Evolutionary conservation across 83 land plant genomes (phyloP).

Genomic region (Larix sibirica): DNA sequence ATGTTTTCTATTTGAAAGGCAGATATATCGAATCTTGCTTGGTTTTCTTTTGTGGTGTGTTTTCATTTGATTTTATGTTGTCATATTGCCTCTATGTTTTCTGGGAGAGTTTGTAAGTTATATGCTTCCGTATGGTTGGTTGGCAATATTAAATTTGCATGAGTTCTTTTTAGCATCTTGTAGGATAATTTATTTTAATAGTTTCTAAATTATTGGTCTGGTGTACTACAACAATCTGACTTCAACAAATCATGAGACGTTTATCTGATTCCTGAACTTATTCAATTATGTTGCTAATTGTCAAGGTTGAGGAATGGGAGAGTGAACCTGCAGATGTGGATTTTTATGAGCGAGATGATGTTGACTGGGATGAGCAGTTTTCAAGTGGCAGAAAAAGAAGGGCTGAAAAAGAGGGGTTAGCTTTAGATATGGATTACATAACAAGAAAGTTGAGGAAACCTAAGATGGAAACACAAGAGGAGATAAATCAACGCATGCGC

Average conservation of each 20-base stretch:
- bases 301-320: slow-evolving; percentile 91
- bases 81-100: background rate
- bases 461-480: slow-evolving; percentile 82
- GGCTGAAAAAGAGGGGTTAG: slow-evolving; percentile 68
- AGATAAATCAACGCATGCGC: slow-evolving; percentile 90
- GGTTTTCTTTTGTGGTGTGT: background rate
- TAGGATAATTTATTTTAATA: too few species aligned
- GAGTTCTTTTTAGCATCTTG: background rate
- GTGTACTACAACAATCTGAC: too few species aligned
- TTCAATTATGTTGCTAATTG: slow-evolving; percentile 12
- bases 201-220: background rate
- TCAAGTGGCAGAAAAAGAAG: slow-evolving; percentile 92
- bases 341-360: slow-evolving; percentile 88
- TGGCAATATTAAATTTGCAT: background rate
- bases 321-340: slow-evolving; percentile 92
- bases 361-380: slow-evolving; percentile 97
- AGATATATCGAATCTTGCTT: background rate
- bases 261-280: slow-evolving; percentile 3
- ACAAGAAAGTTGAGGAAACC: slow-evolving; percentile 80
- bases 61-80: background rate
- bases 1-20: background rate
- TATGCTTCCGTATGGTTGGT: background rate
- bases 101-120: background rate
- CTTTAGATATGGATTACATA: slow-evolving; percentile 83
- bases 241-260: background rate